Conservation (phyloP, 257 asterid species). For the Prunella vulgaris region DNA sequence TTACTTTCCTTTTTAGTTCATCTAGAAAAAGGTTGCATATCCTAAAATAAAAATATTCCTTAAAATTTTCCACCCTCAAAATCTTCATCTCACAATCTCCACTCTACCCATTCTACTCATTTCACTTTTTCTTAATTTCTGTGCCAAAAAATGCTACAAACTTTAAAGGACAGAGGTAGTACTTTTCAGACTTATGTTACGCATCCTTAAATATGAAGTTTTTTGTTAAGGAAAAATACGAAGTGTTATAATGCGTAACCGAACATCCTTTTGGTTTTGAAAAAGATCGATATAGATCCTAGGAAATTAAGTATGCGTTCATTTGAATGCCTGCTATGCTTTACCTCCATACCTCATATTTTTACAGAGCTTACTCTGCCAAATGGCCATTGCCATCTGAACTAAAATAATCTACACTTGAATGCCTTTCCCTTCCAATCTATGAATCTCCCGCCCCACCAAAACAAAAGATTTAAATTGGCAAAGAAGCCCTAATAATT, state of each 20-base stretch:
- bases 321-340: constrained; percentile 15
- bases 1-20: no score
- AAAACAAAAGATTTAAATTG: neutral
- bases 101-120: no score
- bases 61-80: no score
- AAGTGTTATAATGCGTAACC: constrained; percentile 16
- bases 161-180: no score
- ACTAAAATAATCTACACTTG: constrained; percentile 1
- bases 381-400: neutral
- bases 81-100: no score
- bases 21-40: no score
- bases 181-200: constrained; percentile 1
- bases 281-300: neutral
- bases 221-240: no score
- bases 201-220: constrained; percentile 6
- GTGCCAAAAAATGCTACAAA: no score
- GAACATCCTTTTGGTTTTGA: constrained; percentile 7
- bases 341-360: constrained; percentile 1
- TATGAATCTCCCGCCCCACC: neutral
- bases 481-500: constrained; percentile 12
- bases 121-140: no score
- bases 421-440: constrained; percentile 14
- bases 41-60: no score
- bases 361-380: neutral
- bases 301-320: neutral